Percentiles rank a stretch among this genome's conserved stretches.
Conservation (phyloP, 208 protist species). For the Leishmania aethiopica region DNA sequence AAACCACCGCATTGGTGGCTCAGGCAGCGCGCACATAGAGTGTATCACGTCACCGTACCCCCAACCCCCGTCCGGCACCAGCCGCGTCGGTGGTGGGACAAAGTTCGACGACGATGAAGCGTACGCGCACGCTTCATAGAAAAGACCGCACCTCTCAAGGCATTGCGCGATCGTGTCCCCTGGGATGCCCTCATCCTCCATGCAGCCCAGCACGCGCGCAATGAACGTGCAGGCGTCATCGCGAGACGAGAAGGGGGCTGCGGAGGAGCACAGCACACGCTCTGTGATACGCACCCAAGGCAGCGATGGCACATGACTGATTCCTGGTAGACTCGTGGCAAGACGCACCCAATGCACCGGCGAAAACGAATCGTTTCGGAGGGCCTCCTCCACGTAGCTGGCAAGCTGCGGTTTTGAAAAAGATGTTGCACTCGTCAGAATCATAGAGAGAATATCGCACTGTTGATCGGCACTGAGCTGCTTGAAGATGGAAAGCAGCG, state of each 20-base stretch:
- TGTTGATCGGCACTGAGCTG: constrained; percentile 29
- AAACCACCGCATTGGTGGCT: constrained; percentile 18
- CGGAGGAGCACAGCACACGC: constrained; percentile 4
- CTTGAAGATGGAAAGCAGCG: constrained; percentile 13
- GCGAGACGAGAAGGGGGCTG: background rate
- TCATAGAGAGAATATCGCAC: constrained; percentile 6
- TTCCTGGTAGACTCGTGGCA: background rate
- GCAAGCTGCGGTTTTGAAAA: background rate
- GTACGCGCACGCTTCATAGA: constrained; percentile 31
- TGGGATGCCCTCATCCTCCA: constrained; percentile 10
- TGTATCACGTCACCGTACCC: constrained; percentile 20
- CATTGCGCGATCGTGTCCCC: background rate
- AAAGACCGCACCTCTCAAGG: constrained; percentile 17
- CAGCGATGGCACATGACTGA: background rate
- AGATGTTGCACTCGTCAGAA: background rate
- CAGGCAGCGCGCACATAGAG: constrained; percentile 25
- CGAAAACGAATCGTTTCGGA: constrained; percentile 7
- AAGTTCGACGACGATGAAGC: constrained; percentile 13
- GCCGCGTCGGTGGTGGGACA: background rate
- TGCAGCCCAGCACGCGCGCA: background rate
- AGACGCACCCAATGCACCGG: constrained; percentile 16
- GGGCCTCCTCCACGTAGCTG: background rate
- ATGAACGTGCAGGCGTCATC: constrained; percentile 22
- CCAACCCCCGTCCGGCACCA: background rate
- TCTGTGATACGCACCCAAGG: constrained; percentile 8